phyloP scores from a whole-genome alignment of 2,329 filamentous ascomycete genomes.

The Penicillium occitanis region DNA sequence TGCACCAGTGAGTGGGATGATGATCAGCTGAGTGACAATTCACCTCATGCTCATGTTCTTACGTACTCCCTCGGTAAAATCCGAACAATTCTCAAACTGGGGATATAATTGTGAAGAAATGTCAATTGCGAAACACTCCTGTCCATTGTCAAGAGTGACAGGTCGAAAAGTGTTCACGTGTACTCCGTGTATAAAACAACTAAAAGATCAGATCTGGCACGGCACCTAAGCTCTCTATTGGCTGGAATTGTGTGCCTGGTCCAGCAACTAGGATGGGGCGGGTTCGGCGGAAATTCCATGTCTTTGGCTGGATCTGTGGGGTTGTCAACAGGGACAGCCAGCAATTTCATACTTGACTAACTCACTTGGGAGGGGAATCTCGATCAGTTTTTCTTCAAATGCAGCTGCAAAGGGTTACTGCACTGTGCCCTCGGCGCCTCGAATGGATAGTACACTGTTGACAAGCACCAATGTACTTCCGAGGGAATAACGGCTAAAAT shows the following conservation, averaged over 20 bases:
- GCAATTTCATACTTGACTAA: neutral
- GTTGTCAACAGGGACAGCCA: neutral
- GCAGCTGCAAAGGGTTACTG: neutral
- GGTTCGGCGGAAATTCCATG: neutral
- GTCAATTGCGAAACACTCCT: neutral
- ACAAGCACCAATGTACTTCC: neutral
- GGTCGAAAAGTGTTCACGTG: neutral
- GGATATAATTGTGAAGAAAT: neutral
- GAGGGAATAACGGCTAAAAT: neutral
- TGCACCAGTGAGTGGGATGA: neutral
- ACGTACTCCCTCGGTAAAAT: neutral
- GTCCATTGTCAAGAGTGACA: neutral
- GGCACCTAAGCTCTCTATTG: neutral
- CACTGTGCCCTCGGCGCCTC: no score
- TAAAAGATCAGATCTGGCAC: neutral
- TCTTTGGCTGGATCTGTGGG: conserved; percentile 6
- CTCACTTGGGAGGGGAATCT: neutral
- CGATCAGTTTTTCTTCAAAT: neutral
- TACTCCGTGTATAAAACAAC: neutral
- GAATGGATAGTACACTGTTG: neutral
- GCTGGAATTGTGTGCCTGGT: conserved; percentile 3
- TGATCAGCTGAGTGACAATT: neutral
- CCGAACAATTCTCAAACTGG: neutral
- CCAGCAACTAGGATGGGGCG: neutral
- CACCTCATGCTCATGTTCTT: neutral